These are phyloP conservation scores for Tilletia indica DNA, from an alignment of 1,284 basidiomycete species.

Conservation along the genomic window DNA sequence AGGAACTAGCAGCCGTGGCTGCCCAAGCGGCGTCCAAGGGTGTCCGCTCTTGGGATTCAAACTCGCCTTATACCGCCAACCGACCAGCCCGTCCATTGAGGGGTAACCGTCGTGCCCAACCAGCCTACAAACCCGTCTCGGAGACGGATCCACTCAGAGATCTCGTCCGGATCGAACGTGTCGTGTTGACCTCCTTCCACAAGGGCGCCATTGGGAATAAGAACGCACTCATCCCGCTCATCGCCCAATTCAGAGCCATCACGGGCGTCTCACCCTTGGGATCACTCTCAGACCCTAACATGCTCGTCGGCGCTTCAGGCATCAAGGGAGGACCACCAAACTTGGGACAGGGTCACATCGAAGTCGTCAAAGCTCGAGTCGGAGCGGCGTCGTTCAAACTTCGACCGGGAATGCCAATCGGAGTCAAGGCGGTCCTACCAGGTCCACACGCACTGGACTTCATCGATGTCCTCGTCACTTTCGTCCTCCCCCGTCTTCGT, in stretches of 20 bases:
- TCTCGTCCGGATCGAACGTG: slow-evolving; percentile 72
- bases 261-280: slow-evolving; percentile 70
- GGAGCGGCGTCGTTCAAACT: slow-evolving; percentile 81
- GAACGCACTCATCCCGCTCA: slow-evolving; percentile 73
- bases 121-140: slow-evolving; percentile 35
- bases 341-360: slow-evolving; percentile 59
- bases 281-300: slow-evolving; percentile 34
- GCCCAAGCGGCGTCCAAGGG: slow-evolving; percentile 16
- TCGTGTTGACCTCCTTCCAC: slow-evolving; percentile 61
- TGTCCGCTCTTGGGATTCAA: slow-evolving; percentile 70
- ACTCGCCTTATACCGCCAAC: slow-evolving; percentile 75
- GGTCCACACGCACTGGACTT: slow-evolving; percentile 93
- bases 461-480: slow-evolving; percentile 81
- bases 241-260: slow-evolving; percentile 83
- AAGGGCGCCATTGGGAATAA: slow-evolving; percentile 68
- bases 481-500: slow-evolving; percentile 86
- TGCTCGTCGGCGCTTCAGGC: slow-evolving; percentile 25
- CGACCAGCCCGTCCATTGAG: slow-evolving; percentile 69
- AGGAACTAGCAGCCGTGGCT: not conserved
- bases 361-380: slow-evolving; percentile 75
- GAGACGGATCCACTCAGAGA: slow-evolving; percentile 29
- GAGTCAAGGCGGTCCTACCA: slow-evolving; percentile 83
- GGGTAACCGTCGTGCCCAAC: slow-evolving; percentile 61
- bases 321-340: not conserved
- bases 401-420: slow-evolving; percentile 76